phyloP scores from a whole-genome alignment of 2,329 filamentous ascomycete species.

The Pseudocercospora pini-densiflorae region DNA sequence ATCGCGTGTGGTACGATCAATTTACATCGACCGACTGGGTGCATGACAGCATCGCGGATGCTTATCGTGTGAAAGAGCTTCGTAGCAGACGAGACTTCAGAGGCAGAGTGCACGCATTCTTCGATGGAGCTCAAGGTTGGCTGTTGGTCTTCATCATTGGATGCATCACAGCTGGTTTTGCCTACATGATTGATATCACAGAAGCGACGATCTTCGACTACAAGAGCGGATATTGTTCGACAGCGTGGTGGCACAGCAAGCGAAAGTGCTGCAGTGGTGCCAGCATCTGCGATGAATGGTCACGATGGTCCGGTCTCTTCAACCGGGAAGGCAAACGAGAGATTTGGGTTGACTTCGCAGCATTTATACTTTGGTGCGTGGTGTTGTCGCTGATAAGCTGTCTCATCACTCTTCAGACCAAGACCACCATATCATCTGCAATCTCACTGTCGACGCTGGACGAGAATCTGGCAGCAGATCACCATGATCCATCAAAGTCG shows the following conservation, averaged over 20 bases:
- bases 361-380: constrained; percentile 76
- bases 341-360: constrained; percentile 73
- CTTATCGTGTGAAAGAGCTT: constrained; percentile 83
- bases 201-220: constrained; percentile 86
- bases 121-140: constrained; percentile 93
- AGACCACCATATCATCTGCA: constrained; percentile 88
- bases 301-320: constrained; percentile 66
- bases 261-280: constrained; percentile 66
- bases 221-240: constrained; percentile 85
- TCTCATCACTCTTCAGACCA: constrained; percentile 82
- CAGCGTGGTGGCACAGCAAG: constrained; percentile 72
- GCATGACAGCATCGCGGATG: constrained; percentile 94
- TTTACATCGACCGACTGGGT: constrained; percentile 99
- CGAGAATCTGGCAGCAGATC: constrained; percentile 81
- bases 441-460: constrained; percentile 87
- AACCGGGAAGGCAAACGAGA: constrained; percentile 52
- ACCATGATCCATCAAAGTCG: constrained; percentile 43
- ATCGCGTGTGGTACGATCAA: constrained; percentile 98
- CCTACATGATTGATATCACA: constrained; percentile 86
- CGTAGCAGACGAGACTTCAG: constrained; percentile 81
- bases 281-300: constrained; percentile 63
- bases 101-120: constrained; percentile 75
- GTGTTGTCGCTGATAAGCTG: constrained; percentile 73
- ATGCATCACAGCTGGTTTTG: constrained; percentile 79
- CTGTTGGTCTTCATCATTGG: constrained; percentile 89